A percentile compares a stretch with the other conserved stretches of the same genome.
These are phyloP conservation scores for Homolaphlyctis polyrhiza DNA, from an alignment of 371 early-diverging fungal species.

Conservation along the genomic window DNA sequence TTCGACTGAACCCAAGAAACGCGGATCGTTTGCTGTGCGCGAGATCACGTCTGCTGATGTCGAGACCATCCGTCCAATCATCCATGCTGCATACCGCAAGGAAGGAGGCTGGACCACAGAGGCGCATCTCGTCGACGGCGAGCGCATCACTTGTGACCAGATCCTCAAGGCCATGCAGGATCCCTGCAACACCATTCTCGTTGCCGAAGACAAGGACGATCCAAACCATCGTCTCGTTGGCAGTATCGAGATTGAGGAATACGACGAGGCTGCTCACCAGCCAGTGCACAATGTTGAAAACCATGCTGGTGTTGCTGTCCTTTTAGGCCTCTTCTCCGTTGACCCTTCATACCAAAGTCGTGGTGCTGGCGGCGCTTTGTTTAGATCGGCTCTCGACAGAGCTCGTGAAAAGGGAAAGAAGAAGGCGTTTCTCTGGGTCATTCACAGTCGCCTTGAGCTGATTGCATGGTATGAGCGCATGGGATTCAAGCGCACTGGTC, in stretches of 20 bases:
- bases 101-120: constrained; percentile 4
- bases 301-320: not conserved
- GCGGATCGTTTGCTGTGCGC: no score
- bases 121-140: not conserved
- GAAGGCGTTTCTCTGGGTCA: not conserved
- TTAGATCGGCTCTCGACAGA: not conserved
- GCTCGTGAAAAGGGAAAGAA: not conserved
- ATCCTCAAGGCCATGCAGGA: not conserved
- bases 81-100: constrained; percentile 1
- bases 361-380: not conserved
- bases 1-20: no score
- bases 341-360: not conserved
- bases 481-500: not conserved
- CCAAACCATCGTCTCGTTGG: not conserved
- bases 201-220: not conserved
- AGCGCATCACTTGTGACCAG: not conserved
- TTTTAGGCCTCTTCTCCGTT: constrained; percentile 1
- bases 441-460: not conserved
- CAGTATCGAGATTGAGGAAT: constrained; percentile 1
- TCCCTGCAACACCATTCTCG: not conserved
- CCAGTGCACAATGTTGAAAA: not conserved
- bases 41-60: not conserved
- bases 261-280: not conserved
- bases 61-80: not conserved
- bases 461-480: not conserved